phyloP scores from a whole-genome alignment of 148 eudicot species.

The Fagopyrum homotropicum region DNA sequence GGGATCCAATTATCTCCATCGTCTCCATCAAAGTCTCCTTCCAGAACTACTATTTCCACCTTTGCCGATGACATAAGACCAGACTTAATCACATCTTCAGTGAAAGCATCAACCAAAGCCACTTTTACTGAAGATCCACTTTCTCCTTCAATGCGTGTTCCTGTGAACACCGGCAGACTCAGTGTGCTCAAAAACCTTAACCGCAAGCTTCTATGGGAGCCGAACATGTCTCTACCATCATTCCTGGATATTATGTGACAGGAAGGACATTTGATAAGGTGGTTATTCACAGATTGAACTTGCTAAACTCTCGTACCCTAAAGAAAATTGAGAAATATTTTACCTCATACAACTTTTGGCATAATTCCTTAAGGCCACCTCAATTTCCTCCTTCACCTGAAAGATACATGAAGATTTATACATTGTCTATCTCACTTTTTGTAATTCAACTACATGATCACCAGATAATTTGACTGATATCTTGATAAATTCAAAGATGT shows the following conservation, averaged over 20 bases:
- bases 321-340: constrained; percentile 7
- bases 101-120: constrained; percentile 47
- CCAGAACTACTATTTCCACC: constrained; percentile 72
- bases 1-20: constrained; percentile 53
- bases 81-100: constrained; percentile 40
- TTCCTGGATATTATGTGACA: constrained; percentile 32
- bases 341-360: constrained; percentile 50
- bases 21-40: constrained; percentile 67
- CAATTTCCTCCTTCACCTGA: constrained; percentile 97
- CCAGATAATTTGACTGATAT: background rate
- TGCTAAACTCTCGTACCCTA: background rate
- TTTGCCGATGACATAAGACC: constrained; percentile 53
- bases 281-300: constrained; percentile 3
- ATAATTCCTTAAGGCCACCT: constrained; percentile 63
- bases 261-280: background rate
- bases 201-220: constrained; percentile 53
- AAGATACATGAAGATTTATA: background rate
- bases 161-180: constrained; percentile 90
- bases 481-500: background rate
- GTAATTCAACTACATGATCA: background rate
- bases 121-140: constrained; percentile 52
- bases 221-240: constrained; percentile 40
- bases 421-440: background rate
- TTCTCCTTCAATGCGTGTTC: constrained; percentile 88
- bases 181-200: constrained; percentile 50